Evolutionary conservation across 768 basidiomycete species (phyloP).

Genomic region (Pisolithus orientalis): DNA sequence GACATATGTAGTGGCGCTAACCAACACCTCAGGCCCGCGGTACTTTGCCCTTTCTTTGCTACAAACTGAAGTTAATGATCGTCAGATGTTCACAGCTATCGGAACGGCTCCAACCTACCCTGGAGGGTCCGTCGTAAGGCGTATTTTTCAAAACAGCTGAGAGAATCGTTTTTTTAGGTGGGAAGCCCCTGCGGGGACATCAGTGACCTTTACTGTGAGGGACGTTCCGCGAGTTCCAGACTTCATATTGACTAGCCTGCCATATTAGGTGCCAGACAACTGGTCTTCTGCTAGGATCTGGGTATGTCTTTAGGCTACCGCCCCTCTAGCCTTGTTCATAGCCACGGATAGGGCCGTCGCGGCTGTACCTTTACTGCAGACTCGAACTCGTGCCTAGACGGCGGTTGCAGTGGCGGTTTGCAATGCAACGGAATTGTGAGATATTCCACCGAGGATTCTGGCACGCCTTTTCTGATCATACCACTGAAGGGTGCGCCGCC

Average conservation of each 20-base stretch:
- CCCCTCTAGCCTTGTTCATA: background rate
- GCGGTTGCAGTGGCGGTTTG: conserved; percentile 68
- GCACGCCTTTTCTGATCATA: background rate
- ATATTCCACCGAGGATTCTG: background rate
- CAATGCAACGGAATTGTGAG: conserved; percentile 51
- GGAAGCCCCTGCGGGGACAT: conserved; percentile 23
- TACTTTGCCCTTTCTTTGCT: conserved; percentile 12
- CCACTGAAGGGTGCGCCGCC: conserved; percentile 53
- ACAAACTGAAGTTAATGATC: background rate
- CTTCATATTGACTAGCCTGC: background rate
- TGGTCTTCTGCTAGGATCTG: conserved; percentile 64
- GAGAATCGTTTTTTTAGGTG: conserved; percentile 20
- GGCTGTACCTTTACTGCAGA: conserved; percentile 60
- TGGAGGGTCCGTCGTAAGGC: conserved; percentile 36
- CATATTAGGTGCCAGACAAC: conserved; percentile 45
- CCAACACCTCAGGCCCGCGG: conserved; percentile 37
- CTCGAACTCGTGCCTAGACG: conserved; percentile 51
- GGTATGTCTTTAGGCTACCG: conserved; percentile 27
- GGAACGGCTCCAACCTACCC: conserved; percentile 39
- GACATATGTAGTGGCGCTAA: background rate
- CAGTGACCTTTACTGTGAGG: conserved; percentile 23
- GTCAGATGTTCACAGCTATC: conserved; percentile 54
- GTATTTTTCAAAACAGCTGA: background rate
- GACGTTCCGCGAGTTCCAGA: background rate
- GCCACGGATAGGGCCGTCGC: conserved; percentile 36